Evolutionary conservation across 1,139 yeast species (phyloP).

Genomic region (Diutina siamensis): DNA sequence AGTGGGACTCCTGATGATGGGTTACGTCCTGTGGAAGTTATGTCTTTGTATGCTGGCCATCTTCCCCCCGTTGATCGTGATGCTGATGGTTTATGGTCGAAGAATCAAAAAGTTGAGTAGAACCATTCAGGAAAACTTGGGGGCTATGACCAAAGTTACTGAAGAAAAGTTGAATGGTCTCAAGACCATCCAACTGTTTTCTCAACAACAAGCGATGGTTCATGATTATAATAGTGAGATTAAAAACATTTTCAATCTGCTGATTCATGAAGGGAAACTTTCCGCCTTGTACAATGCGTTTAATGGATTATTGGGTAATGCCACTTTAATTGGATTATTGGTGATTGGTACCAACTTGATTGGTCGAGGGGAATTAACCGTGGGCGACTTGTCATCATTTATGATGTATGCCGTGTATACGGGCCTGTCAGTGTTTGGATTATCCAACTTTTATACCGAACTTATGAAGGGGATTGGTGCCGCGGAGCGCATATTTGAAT

Average conservation of each 20-base stretch:
- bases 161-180: slow-evolving; percentile 87
- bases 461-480: slow-evolving; percentile 97
- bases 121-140: slow-evolving; percentile 74
- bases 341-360: slow-evolving; percentile 78
- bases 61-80: slow-evolving; percentile 71
- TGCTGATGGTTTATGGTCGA: slow-evolving; percentile 72
- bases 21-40: slow-evolving; percentile 68
- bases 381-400: slow-evolving; percentile 87
- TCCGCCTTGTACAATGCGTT: slow-evolving; percentile 68
- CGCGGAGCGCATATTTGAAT: slow-evolving; percentile 81
- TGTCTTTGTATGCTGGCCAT: slow-evolving; percentile 66
- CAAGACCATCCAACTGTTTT: slow-evolving; percentile 79
- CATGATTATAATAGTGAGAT: slow-evolving; percentile 51
- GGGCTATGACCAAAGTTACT: slow-evolving; percentile 75
- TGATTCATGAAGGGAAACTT: slow-evolving; percentile 70
- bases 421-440: slow-evolving; percentile 79
- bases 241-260: slow-evolving; percentile 59
- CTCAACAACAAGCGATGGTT: slow-evolving; percentile 55
- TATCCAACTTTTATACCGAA: slow-evolving; percentile 85
- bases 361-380: slow-evolving; percentile 53
- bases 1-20: slow-evolving; percentile 81
- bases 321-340: slow-evolving; percentile 63
- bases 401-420: slow-evolving; percentile 92
- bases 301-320: slow-evolving; percentile 73
- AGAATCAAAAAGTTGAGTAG: slow-evolving; percentile 66